Base-by-base conservation (phyloP, 257 asterid genomes). In the Solanum paucissectum region DNA sequence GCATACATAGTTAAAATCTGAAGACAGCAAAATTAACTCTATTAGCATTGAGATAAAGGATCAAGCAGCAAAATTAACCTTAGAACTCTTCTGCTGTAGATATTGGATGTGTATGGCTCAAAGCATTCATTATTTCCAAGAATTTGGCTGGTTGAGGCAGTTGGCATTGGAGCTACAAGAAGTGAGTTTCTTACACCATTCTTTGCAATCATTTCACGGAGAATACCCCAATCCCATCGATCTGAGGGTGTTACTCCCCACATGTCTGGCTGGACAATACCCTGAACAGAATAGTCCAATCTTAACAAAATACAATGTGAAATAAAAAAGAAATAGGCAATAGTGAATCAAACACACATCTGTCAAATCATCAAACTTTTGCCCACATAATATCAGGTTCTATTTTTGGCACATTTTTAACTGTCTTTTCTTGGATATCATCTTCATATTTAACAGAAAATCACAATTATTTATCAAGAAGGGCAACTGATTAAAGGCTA, bases 121-220 rank as follows among this genome's bases (percentile, higher is more conserved):
- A 97, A 97, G 91, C 99, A 97, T 91, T 96, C 99, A 87, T 95
- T 97, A 42, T 97, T 97, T 84, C 99, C 99, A 86, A 97, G 99
- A 91, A 97, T 97, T 91, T 97, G 99, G 92, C 99, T 97, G 3
- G 99, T 97, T 23, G 99, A 95, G 79, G 99, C 99, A 92, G 99
- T 97, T 38, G 99, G 99, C 99, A 96, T 97, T 16, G 99, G 99
- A 58, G 99, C 98, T 58, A 97, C 85, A 52, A 97, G 98, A 90
- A 97, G 98, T 83, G 99, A 97, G 90, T 96, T 96, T 88, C 99
- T 93, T 12, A 95, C 93, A 72, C 99, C 99, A 87, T 93, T 86
- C 83, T 89, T 91, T 34, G 93, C 87, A 66, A 97, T 93, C 94
- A 82, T 90, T 72, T 87, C 91, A 18, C 98, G 94, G 79, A 97